Conservation (phyloP, 2,329 filamentous ascomycete species). For the Colletotrichum graminicola region DNA sequence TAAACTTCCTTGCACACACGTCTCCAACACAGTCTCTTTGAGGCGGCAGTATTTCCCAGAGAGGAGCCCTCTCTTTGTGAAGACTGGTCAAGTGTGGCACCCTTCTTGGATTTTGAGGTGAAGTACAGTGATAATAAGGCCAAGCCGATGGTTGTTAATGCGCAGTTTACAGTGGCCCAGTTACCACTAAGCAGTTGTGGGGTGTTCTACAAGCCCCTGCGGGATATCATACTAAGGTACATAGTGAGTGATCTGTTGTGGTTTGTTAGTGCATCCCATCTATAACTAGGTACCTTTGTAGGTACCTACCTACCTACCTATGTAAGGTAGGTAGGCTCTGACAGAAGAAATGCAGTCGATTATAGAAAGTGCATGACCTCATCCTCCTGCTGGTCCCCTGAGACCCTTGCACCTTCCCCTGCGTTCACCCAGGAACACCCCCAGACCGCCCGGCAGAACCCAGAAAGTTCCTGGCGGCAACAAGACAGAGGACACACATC, state of each 20-base stretch:
- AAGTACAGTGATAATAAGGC: not conserved
- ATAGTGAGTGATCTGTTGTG: too few species aligned
- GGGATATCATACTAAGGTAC: not conserved
- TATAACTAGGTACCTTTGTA: not conserved
- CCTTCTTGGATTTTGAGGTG: not conserved
- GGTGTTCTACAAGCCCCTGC: not conserved
- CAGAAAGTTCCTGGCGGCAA: slow-evolving; percentile 43
- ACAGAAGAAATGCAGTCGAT: too few species aligned
- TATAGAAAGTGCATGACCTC: slow-evolving; percentile 27
- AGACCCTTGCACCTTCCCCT: slow-evolving; percentile 34
- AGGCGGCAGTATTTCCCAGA: not conserved
- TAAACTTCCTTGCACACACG: too few species aligned
- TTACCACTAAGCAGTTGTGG: slow-evolving; percentile 12
- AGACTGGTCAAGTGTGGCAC: not conserved
- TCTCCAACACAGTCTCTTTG: not conserved
- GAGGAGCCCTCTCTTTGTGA: not conserved
- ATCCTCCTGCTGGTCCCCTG: slow-evolving; percentile 23
- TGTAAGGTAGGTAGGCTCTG: too few species aligned
- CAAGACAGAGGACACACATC: slow-evolving; percentile 22
- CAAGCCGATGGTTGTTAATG: slow-evolving; percentile 12
- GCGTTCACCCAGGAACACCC: slow-evolving; percentile 5
- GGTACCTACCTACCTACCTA: not conserved
- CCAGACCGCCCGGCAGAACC: slow-evolving; percentile 54
- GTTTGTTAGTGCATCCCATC: slow-evolving; percentile 14
- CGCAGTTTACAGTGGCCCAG: not conserved